Percentiles rank a stretch among this genome's conserved stretches.
Evolutionary conservation across 805 yeast genomes (phyloP).

Genomic region (Saccharomycopsis fibuligera): DNA sequence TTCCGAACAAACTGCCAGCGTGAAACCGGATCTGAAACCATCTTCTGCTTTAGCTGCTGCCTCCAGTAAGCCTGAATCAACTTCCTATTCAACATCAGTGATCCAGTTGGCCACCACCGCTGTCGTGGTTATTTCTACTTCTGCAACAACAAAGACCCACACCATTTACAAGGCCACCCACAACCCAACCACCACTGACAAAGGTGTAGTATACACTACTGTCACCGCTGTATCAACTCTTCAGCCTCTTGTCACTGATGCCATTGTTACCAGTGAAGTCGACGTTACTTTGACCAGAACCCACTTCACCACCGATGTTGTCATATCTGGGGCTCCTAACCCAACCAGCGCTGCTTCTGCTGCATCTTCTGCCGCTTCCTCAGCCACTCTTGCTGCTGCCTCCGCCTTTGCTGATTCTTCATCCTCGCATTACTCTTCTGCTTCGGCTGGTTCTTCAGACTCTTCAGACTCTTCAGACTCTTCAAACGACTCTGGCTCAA

Average conservation of each 20-base stretch:
- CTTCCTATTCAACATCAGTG: background rate
- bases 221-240: background rate
- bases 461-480: background rate
- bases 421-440: background rate
- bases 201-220: constrained; percentile 6
- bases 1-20: no score
- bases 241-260: constrained; percentile 13
- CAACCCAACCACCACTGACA: constrained; percentile 7
- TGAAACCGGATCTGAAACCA: background rate
- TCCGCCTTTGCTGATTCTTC: background rate
- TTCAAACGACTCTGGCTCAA: background rate
- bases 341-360: background rate
- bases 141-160: constrained; percentile 11
- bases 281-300: constrained; percentile 5
- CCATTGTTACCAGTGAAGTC: background rate
- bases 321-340: background rate
- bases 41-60: background rate
- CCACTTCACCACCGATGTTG: constrained; percentile 4
- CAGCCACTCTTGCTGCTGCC: background rate
- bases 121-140: background rate
- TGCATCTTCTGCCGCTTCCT: background rate
- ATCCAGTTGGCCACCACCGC: constrained; percentile 3
- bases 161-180: constrained; percentile 13
- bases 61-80: background rate
- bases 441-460: background rate